These are phyloP conservation scores for Neonectria sp. DNA, from an alignment of 2,329 filamentous ascomycete species.

Conservation along the genomic window DNA sequence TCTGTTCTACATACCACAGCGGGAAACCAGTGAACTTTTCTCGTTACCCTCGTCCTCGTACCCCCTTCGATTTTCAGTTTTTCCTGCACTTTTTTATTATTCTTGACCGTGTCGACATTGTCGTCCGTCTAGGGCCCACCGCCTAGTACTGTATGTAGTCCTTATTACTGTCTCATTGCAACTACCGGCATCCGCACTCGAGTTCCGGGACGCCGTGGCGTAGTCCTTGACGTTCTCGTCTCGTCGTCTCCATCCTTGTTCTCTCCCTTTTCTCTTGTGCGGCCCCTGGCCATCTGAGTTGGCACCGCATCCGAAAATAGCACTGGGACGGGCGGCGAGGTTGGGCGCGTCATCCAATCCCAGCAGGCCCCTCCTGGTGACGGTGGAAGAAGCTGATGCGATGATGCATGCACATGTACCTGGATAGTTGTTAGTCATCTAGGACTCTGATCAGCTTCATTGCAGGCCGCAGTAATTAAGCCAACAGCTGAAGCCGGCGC, in stretches of 20 bases:
- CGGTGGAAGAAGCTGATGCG: slow-evolving; percentile 35
- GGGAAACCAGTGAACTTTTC: background rate
- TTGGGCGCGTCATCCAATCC: slow-evolving; percentile 43
- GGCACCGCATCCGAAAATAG: slow-evolving; percentile 46
- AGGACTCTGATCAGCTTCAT: slow-evolving; percentile 13
- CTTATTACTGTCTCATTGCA: slow-evolving; percentile 4
- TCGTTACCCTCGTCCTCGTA: background rate
- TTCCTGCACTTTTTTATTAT: background rate
- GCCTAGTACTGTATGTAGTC: too few species aligned
- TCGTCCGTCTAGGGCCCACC: too few species aligned
- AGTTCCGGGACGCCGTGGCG: slow-evolving; percentile 12
- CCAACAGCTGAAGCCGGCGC: too few species aligned
- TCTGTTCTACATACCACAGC: background rate
- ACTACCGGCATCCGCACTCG: slow-evolving; percentile 5
- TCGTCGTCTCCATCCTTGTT: slow-evolving; percentile 9
- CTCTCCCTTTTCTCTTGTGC: slow-evolving; percentile 22
- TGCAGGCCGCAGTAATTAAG: background rate
- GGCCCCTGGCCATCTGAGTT: slow-evolving; percentile 37
- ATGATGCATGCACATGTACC: slow-evolving; percentile 20
- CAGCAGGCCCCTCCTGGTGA: slow-evolving; percentile 25
- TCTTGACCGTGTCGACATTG: background rate
- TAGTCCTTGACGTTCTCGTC: slow-evolving; percentile 1
- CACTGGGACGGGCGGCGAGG: slow-evolving; percentile 27
- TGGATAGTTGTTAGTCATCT: background rate
- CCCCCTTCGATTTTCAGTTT: background rate